Evolutionary conservation across 2,329 filamentous ascomycete species (phyloP), one percentile per base, ranked within the genome.

Genomic region (Aspergillus hiratsukae): DNA sequence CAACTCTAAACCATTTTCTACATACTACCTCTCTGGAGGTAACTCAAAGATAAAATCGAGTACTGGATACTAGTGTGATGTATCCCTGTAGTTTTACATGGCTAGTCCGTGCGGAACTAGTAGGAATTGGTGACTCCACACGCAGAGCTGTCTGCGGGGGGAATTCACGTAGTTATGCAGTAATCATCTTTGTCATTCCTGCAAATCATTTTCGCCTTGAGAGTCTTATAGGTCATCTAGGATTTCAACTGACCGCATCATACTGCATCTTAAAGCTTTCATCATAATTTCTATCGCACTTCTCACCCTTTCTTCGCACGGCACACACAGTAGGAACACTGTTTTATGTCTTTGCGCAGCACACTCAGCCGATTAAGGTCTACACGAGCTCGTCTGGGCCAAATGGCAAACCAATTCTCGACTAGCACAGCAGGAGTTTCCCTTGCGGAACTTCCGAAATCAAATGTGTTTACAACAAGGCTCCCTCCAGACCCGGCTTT

Each of bases 401-500:
- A 77, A 66, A 80, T 80, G 78, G 70, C 73, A 48, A 72, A 75
- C 27, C 77, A 80, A 58, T 55, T 78, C 41, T 74, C 72, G 4
- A 64, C 53, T 43, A 55, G 59, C 45, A 46, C 52, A 27, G 61
- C 58, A 51, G 70, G 73, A 17, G 58, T 72, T 31, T 73, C 77
- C 10, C 61, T 82, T 27, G 65, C 70, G 43, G 80, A 84, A 11
- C 74, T 88, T 43, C 83, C 83, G 9, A 88, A 87, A 66, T 83
- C 83, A n/a, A 83, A 83, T 66, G 78, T 78, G 55, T 88, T 88
- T 70, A 88, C 86, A 1, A 75, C 77, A 2, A 83, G 82, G 52
- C 78, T 97, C 3, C 90, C 92, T 3, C 75, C 91, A 8, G 94
- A 99, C 69, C 74, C 87, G 10, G 76, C 83, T 28, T 96, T 89